A percentile compares a stretch with the other conserved stretches of the same genome.
Conservation (phyloP, 1,139 yeast species). For the Diutina ranongensis region DNA sequence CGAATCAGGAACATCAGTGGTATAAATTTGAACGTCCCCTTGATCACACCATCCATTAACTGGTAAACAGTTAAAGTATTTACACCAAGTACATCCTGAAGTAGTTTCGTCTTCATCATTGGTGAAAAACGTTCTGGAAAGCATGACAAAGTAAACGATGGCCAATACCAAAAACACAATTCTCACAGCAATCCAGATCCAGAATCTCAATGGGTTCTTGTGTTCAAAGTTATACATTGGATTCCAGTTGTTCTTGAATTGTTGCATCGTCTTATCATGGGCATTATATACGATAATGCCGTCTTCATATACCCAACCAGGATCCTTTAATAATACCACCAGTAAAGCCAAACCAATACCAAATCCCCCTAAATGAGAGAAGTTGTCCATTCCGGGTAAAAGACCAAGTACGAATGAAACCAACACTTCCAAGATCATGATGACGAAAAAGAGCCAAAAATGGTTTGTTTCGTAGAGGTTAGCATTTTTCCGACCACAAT, state of each 20-base stretch:
- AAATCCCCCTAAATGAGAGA: slow-evolving; percentile 71
- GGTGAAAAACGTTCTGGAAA: slow-evolving; percentile 37
- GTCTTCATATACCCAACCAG: slow-evolving; percentile 35
- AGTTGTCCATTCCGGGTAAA: slow-evolving; percentile 66
- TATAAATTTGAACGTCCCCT: slow-evolving; percentile 18
- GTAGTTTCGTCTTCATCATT: slow-evolving; percentile 13
- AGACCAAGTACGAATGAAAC: slow-evolving; percentile 56
- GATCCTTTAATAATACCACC: slow-evolving; percentile 45
- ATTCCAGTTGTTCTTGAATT: slow-evolving; percentile 32
- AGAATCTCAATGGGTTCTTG: slow-evolving; percentile 24
- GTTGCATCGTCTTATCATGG: slow-evolving; percentile 27
- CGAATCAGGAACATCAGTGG: not conserved
- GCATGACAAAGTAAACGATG: slow-evolving; percentile 38
- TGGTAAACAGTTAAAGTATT: slow-evolving; percentile 61
- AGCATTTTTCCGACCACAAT: slow-evolving; percentile 39
- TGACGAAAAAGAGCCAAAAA: slow-evolving; percentile 31
- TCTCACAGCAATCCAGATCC: slow-evolving; percentile 42
- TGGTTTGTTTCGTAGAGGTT: slow-evolving; percentile 32
- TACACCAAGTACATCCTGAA: slow-evolving; percentile 52
- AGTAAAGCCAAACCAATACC: slow-evolving; percentile 49
- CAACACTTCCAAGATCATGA: slow-evolving; percentile 46
- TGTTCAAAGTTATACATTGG: slow-evolving; percentile 25
- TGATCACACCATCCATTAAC: slow-evolving; percentile 64
- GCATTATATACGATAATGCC: slow-evolving; percentile 31
- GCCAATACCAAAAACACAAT: slow-evolving; percentile 33